Evolutionary conservation across 345 rosid genomes (phyloP), one percentile per base, ranked within the genome.

Genomic region (Acer yangbiense): DNA sequence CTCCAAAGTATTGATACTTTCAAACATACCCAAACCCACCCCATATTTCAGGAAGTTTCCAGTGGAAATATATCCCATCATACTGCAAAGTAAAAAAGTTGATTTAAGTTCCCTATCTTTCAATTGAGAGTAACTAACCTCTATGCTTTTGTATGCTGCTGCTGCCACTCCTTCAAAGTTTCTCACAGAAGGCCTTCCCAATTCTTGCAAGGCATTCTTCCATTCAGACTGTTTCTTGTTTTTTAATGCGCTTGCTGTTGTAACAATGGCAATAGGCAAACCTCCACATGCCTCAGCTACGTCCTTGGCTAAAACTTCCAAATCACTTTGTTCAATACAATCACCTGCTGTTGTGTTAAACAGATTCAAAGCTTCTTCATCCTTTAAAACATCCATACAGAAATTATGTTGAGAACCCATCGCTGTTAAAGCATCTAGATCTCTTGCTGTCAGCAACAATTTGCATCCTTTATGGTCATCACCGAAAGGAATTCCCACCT

Each of bases 401-500:
- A 83, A 62, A 23, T 7, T 9, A 18, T n/a, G 41, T 1, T 78
- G 65, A n/a, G 62, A 6, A 21, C 41, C 77, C 84, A 84, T 82
- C 20, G 0, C 69, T 2, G 1, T 2, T 0, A 86, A 60, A 2
- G 83, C 78, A n/a, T 74, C 6, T 12, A 0, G 48, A 35, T 10
- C 6, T 57, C 84, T 78, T 0, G 89, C 82, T 0, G 87, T 84
- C 7, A 86, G 9, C 14, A 84, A 23, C 25, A 23, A 23, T 23
- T 23, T 23, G 25, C 25, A 23, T 23, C 25, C 25, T 23, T 23
- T 23, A 7, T 78, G 76, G 1, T 76, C 73, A 9, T 69, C 25
- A 17, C 32, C 55, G 6, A 0, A 18, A 25, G 87, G 86, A 68
- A 86, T 84, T 16, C 89, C 89, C 0, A 84, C 72, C 8, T 58